Evolutionary conservation across 768 basidiomycete species (phyloP), one percentile per base, ranked within the genome.

Genomic region (Vararia minispora): DNA sequence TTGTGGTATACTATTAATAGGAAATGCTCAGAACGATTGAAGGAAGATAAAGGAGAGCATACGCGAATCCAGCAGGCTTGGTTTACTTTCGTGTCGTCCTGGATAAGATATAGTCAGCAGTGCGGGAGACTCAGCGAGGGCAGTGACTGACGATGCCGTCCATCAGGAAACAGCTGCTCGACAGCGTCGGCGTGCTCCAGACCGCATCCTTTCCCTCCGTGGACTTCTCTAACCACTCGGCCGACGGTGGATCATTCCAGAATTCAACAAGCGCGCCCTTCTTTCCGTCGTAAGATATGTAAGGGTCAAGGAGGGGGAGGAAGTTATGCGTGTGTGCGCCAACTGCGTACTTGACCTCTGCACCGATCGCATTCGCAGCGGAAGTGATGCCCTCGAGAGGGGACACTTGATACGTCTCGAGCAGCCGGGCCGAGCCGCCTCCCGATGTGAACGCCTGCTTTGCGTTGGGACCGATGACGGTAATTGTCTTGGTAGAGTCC

Each of bases 401-500:
- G 1, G 77, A 71, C 12, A 74, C 64, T 2, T 63, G 60, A 51
- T 74, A 79, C 0, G 69, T 61, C 0, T 72, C 61, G 14, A 61
- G 51, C 16, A 80, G 58, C 2, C 59, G 55, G 2, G 76, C 77
- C 8, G 73, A 74, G 17, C 78, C 77, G 27, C 76, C 76, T 7
- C 76, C 74, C 21, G 72, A 74, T 28, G 66, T 68, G 43, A 69
- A 62, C 0, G 65, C 60, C 25, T 55, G 50, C 50, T 69, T 76
- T 5, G 70, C 72, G 52, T 79, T 78, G 3, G 75, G 73, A 0
- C 77, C 78, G 43, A 79, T 74, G 33, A 81, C 64, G 9, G 72
- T 76, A 29, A 81, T 66, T 31, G 60, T 68, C 44, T 63, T 68
- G 32, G 33, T 46, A 22, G 9, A 38, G 30, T 1, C 33, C 24